Conservation (phyloP, 2,329 filamentous ascomycete species). For the Colletotrichum sp. region DNA sequence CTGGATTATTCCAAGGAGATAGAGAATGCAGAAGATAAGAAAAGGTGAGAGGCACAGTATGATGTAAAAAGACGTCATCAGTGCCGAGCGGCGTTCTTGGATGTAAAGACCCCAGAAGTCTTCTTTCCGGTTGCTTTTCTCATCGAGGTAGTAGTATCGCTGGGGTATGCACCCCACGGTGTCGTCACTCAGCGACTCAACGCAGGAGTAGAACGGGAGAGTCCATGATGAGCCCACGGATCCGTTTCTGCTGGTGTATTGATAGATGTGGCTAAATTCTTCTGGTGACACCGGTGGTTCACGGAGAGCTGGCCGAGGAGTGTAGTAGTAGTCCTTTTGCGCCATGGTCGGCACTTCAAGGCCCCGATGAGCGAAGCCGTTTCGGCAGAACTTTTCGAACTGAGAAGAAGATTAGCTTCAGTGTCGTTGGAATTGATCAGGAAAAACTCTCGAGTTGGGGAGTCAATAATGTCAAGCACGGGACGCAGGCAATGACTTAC, state of each 20-base stretch:
- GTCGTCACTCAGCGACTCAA: background rate
- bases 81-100: background rate
- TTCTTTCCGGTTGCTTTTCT: background rate
- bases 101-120: background rate
- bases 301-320: background rate
- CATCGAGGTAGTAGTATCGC: background rate
- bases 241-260: background rate
- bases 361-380: background rate
- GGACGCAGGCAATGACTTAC: background rate
- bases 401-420: background rate
- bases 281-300: background rate
- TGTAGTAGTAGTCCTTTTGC: background rate
- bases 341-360: background rate
- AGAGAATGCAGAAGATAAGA: background rate
- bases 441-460: background rate
- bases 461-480: background rate
- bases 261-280: background rate
- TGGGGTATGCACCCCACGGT: background rate
- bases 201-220: background rate
- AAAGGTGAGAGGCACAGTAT: background rate
- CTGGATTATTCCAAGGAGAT: background rate
- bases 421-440: background rate
- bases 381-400: background rate
- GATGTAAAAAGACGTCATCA: background rate
- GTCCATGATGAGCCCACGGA: background rate